Evolutionary conservation across 345 rosid genomes (phyloP).

Genomic region (Populus deltoides): DNA sequence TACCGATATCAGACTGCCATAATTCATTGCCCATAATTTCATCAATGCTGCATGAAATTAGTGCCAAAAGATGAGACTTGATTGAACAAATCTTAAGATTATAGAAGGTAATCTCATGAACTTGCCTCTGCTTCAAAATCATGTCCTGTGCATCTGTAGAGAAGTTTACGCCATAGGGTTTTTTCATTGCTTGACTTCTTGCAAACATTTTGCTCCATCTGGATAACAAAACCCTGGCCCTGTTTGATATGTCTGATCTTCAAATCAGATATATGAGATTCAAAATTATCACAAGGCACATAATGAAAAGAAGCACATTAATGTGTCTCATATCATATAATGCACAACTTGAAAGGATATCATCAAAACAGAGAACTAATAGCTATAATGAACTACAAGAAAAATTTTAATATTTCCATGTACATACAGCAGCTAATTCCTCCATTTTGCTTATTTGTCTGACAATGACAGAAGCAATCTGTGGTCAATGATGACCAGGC

Average conservation of each 20-base stretch:
- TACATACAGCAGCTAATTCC: background rate
- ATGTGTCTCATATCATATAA: background rate
- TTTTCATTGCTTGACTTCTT: constrained; percentile 64
- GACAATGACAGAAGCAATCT: background rate
- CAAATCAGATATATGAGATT: constrained; percentile 88
- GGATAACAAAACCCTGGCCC: constrained; percentile 84
- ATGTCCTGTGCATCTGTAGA: constrained; percentile 58
- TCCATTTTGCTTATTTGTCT: background rate
- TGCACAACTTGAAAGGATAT: background rate
- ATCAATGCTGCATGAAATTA: constrained; percentile 57
- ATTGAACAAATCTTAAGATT: constrained; percentile 7
- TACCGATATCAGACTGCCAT: constrained; percentile 44
- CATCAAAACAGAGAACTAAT: background rate
- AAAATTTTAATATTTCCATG: background rate
- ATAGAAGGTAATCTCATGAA: constrained; percentile 17
- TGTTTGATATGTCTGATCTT: constrained; percentile 99
- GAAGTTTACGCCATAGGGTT: constrained; percentile 59
- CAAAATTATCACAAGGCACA: constrained; percentile 28
- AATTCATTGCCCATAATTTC: constrained; percentile 75
- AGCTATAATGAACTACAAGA: background rate
- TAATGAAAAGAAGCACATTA: constrained; percentile 10
- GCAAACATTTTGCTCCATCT: constrained; percentile 92
- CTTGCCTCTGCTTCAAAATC: constrained; percentile 82
- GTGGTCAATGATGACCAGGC: background rate
- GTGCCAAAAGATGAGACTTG: constrained; percentile 8